These are phyloP conservation scores for Lichtheimia ramosa DNA, from an alignment of 371 early-diverging fungal genomes.

Conservation along the genomic window DNA sequence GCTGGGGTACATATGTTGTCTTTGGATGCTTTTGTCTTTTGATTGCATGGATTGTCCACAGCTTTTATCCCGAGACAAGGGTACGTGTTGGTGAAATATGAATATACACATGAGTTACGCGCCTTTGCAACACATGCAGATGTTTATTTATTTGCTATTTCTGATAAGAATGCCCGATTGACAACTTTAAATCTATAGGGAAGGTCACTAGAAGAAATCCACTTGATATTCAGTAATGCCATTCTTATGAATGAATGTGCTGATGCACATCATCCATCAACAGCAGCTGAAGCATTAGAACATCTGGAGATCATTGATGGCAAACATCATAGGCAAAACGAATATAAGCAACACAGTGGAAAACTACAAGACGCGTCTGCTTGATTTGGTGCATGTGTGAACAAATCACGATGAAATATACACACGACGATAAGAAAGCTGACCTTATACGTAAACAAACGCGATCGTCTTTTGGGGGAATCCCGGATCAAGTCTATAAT, in stretches of 20 bases:
- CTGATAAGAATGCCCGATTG: neutral
- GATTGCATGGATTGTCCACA: slow-evolving; percentile 57
- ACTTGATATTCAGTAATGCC: slow-evolving; percentile 48
- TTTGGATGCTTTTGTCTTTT: slow-evolving; percentile 60
- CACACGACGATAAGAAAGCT: neutral
- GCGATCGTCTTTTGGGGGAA: slow-evolving; percentile 3
- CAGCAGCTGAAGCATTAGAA: slow-evolving; percentile 41
- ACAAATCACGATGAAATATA: too few species aligned
- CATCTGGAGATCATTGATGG: slow-evolving; percentile 11
- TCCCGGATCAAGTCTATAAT: neutral
- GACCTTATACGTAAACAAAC: slow-evolving; percentile 7
- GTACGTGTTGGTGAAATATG: slow-evolving; percentile 11
- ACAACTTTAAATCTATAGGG: slow-evolving; percentile 17
- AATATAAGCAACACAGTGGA: too few species aligned
- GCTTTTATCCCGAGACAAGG: slow-evolving; percentile 81
- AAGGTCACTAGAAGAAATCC: slow-evolving; percentile 47
- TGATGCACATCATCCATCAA: slow-evolving; percentile 53
- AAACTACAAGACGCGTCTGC: too few species aligned
- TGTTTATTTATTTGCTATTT: neutral
- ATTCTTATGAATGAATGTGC: slow-evolving; percentile 36
- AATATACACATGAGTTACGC: neutral
- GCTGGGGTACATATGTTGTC: slow-evolving; percentile 62
- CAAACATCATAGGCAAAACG: too few species aligned
- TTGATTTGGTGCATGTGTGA: too few species aligned
- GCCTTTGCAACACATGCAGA: neutral